phyloP scores from a whole-genome alignment of 495 filamentous ascomycete genomes.

The Penicillium coffeae region DNA sequence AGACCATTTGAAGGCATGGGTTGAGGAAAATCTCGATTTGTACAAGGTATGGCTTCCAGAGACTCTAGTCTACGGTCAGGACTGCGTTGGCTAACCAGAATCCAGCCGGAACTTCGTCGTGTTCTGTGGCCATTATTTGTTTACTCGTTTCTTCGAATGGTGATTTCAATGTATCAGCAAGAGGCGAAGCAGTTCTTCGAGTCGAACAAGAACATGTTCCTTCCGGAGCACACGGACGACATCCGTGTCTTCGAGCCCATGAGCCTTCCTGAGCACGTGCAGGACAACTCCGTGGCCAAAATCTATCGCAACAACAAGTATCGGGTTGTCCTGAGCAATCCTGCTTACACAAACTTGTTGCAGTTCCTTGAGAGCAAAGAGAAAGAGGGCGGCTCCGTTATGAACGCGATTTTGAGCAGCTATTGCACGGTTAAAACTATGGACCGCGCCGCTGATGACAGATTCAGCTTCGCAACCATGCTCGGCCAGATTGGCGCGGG shows the following conservation, averaged over 20 bases:
- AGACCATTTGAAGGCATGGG: constrained; percentile 70
- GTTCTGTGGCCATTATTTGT: constrained; percentile 91
- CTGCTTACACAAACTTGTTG: constrained; percentile 72
- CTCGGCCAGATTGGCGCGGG: constrained; percentile 59
- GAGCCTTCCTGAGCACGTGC: constrained; percentile 70
- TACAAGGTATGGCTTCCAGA: constrained; percentile 66
- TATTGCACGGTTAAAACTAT: constrained; percentile 69
- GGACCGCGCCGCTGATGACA: constrained; percentile 69
- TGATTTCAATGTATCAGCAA: constrained; percentile 64
- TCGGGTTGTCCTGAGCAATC: constrained; percentile 75
- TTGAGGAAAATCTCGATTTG: constrained; percentile 84
- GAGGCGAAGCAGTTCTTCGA: constrained; percentile 71
- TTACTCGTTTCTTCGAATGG: constrained; percentile 81
- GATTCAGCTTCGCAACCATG: constrained; percentile 77
- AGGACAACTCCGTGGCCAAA: constrained; percentile 64
- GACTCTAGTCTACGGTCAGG: neutral
- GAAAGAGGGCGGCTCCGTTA: constrained; percentile 69
- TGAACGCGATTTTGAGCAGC: constrained; percentile 70
- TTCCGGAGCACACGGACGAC: constrained; percentile 71
- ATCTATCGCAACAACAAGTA: constrained; percentile 83
- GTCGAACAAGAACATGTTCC: constrained; percentile 62
- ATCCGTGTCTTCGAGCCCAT: constrained; percentile 64
- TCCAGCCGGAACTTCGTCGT: constrained; percentile 77
- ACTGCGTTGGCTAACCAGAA: constrained; percentile 22
- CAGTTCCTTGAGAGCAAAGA: constrained; percentile 83